These are phyloP conservation scores for Talaromyces sp. DNA, from an alignment of 2,329 filamentous ascomycete genomes.

Conservation along the genomic window DNA sequence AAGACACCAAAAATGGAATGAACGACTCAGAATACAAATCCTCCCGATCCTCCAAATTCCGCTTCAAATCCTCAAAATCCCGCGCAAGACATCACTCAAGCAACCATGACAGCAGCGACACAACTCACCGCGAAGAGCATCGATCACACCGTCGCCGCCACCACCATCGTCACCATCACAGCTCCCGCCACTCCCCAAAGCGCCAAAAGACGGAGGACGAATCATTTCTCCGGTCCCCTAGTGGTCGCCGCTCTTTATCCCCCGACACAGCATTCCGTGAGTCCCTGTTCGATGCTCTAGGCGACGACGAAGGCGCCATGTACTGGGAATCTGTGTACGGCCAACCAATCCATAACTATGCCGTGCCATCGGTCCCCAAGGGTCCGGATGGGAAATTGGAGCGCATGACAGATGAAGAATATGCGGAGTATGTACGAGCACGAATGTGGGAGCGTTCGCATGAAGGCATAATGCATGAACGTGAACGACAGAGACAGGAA, in stretches of 20 bases:
- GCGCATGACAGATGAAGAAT: conserved; percentile 89
- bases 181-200: conserved; percentile 28
- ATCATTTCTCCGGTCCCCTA: conserved; percentile 8
- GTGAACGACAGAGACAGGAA: conserved; percentile 60
- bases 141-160: conserved; percentile 20
- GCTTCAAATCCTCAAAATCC: conserved; percentile 34
- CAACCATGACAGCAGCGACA: conserved; percentile 1
- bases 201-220: conserved; percentile 27
- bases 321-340: conserved; percentile 98
- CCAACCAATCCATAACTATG: conserved; percentile 84
- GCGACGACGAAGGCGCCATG: conserved; percentile 89
- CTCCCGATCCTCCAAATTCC: conserved; percentile 30
- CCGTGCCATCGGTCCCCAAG: conserved; percentile 49
- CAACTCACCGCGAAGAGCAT: not conserved
- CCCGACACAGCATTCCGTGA: conserved; percentile 80
- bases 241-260: conserved; percentile 47
- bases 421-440: conserved; percentile 76
- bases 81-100: conserved; percentile 9
- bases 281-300: conserved; percentile 93
- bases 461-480: conserved; percentile 76
- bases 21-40: not conserved
- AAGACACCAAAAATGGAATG: not conserved
- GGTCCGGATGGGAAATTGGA: conserved; percentile 63
- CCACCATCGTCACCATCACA: conserved; percentile 28
- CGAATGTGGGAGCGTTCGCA: conserved; percentile 97